Evolutionary conservation across 768 basidiomycete species (phyloP).

Genomic region (Pulveroboletus sp.): DNA sequence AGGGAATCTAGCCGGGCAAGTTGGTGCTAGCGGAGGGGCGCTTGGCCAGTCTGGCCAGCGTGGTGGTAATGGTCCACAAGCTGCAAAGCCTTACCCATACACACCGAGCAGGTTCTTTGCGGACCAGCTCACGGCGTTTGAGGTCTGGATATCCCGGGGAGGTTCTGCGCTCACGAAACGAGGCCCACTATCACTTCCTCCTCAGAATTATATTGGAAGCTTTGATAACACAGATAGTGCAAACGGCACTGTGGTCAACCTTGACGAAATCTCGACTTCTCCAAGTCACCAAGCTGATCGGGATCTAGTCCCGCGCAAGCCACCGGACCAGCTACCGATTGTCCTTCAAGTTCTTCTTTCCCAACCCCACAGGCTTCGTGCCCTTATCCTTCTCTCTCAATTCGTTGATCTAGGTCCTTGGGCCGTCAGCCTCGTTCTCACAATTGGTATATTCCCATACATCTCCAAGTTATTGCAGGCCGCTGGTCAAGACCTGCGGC

Average conservation of each 20-base stretch:
- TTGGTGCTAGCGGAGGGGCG: slow-evolving; percentile 7
- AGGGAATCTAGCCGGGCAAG: slow-evolving; percentile 19
- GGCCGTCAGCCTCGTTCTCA: slow-evolving; percentile 94
- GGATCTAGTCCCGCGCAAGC: slow-evolving; percentile 75
- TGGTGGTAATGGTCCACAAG: slow-evolving; percentile 17
- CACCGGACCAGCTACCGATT: slow-evolving; percentile 95
- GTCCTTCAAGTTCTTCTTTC: slow-evolving; percentile 96
- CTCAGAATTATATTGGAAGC: slow-evolving; percentile 35
- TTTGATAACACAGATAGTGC: slow-evolving; percentile 19
- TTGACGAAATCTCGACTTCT: slow-evolving; percentile 5
- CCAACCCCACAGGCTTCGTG: slow-evolving; percentile 91
- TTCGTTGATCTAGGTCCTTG: slow-evolving; percentile 98
- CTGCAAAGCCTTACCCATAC: slow-evolving; percentile 62
- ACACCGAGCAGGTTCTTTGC: slow-evolving; percentile 89
- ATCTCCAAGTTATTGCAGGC: slow-evolving; percentile 95
- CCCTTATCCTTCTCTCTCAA: slow-evolving; percentile 91
- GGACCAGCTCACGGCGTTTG: slow-evolving; percentile 94
- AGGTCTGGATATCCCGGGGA: slow-evolving; percentile 96
- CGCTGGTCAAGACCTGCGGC: slow-evolving; percentile 90
- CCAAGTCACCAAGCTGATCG: slow-evolving; percentile 20
- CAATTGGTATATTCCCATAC: slow-evolving; percentile 98
- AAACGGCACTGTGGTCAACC: slow-evolving; percentile 16
- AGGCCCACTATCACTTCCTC: slow-evolving; percentile 70
- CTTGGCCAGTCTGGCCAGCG: slow-evolving; percentile 17
- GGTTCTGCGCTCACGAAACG: slow-evolving; percentile 77